These are phyloP conservation scores for Epichloe aotearoae DNA, from an alignment of 2,329 filamentous ascomycete genomes.

Conservation along the genomic window DNA sequence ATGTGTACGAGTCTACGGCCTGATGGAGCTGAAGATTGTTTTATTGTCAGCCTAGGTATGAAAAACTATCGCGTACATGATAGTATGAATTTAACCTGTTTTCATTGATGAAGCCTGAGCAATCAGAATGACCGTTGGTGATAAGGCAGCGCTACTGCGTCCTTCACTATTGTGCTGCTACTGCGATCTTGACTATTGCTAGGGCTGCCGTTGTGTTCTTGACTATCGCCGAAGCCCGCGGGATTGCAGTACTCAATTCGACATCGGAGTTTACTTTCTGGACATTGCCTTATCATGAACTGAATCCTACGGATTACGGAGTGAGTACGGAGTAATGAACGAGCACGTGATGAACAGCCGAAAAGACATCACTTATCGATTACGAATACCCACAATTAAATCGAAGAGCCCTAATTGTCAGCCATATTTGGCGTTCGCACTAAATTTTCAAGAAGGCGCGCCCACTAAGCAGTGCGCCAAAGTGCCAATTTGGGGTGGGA, in stretches of 20 bases:
- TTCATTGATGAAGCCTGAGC: background rate
- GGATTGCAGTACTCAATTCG: too few species aligned
- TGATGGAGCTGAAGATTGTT: slow-evolving; percentile 2
- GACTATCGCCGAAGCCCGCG: too few species aligned
- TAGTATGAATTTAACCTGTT: background rate
- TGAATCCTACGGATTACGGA: too few species aligned
- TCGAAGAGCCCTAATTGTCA: slow-evolving; percentile 21
- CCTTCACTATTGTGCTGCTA: too few species aligned
- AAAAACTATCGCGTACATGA: background rate
- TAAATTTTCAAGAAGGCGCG: slow-evolving; percentile 10
- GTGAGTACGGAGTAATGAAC: too few species aligned
- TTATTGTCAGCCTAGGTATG: slow-evolving; percentile 6
- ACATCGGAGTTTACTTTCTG: too few species aligned
- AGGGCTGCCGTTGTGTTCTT: too few species aligned
- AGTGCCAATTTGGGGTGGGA: background rate
- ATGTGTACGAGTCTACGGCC: slow-evolving; percentile 3
- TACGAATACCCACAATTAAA: slow-evolving; percentile 7
- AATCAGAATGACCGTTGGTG: background rate
- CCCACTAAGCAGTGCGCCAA: background rate
- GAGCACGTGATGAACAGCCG: too few species aligned
- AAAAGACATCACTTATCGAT: background rate
- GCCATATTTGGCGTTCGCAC: slow-evolving; percentile 14
- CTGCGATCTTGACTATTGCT: too few species aligned
- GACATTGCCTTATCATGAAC: too few species aligned
- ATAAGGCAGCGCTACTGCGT: too few species aligned